Conservation (phyloP, 2,329 filamentous ascomycete species). For the Pseudogymnoascus sp. region DNA sequence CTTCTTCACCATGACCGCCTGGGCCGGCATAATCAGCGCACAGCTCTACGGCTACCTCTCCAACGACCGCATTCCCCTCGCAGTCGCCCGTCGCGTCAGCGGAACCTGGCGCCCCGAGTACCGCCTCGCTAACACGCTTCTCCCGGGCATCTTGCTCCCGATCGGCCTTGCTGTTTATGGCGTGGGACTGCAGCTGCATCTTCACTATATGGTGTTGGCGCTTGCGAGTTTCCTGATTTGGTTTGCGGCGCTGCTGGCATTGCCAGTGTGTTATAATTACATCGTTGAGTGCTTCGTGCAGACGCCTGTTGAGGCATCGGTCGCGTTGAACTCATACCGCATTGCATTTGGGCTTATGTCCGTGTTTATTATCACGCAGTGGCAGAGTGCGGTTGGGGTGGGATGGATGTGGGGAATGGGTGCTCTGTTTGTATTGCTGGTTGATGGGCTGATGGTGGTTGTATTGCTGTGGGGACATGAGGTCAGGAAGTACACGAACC, state of each 20-base stretch:
- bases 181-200: conserved; percentile 28
- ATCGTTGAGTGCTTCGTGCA: neutral
- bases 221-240: neutral
- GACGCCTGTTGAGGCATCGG: neutral
- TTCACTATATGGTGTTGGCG: conserved; percentile 17
- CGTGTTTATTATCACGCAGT: neutral
- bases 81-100: conserved; percentile 15
- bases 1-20: conserved; percentile 34
- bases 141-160: conserved; percentile 21
- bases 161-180: conserved; percentile 29
- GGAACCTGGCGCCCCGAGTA: conserved; percentile 25
- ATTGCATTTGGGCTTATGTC: conserved; percentile 2
- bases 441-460: neutral
- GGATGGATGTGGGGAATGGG: neutral
- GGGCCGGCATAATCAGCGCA: conserved; percentile 34
- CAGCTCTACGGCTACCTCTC: conserved; percentile 32
- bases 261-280: neutral
- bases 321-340: neutral
- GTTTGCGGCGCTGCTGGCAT: neutral
- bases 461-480: neutral
- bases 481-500: neutral
- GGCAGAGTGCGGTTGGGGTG: neutral
- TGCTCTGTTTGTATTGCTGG: neutral
- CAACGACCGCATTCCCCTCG: conserved; percentile 34
- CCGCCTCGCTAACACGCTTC: conserved; percentile 16